Evolutionary conservation across 2,329 filamentous ascomycete species (phyloP), one percentile per base, ranked within the genome.

Genomic region (Sclerotiophoma versabilis): DNA sequence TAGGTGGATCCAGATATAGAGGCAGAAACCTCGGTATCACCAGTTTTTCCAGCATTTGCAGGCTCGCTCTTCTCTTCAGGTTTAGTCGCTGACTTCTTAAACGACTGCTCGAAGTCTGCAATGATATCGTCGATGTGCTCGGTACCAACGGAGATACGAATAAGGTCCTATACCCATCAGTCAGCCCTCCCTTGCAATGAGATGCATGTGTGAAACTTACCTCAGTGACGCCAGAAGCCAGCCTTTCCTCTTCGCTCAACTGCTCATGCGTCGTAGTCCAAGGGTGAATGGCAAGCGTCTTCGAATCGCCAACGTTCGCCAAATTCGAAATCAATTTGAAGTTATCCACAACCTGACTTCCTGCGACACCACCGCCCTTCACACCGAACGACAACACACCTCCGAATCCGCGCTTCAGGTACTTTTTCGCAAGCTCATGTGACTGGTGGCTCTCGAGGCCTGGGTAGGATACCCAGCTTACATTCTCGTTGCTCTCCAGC

Each of bases 51-150:
- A 1, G 71, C 70, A 48, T 75, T 75, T 38, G 51, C 58, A 7
- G 66, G 49, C 44, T 71, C 59, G 41, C 73, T 73, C 53, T 72
- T 64, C 55, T 70, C 66, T 4, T 68, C 65, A 7, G 75, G 78
- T 71, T 79, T 79, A 9, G 78, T 80, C 1, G 76, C 76, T 6
- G 78, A 71, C 22, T 84, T 82, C 71, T 86, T 83, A 77, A 97
- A 96, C 0, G 91, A 90, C 81, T 96, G 93, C 76, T 93, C 89
- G 73, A 98, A 97, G 77, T 98, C 93, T 66, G 87, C 89, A 71
- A 96, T 95, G 69, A 98, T 97, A 71, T 98, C 93, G 79, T 96
- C 93, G 73, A 98, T 96, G 75, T 97, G 92, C 80, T 98, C 93
- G 0, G 90, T 96, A 46, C 93, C 93, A 54, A 97, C 93, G 0